phyloP scores from a whole-genome alignment of 2,329 filamentous ascomycete genomes.

The Raffaelea ambrosiae region DNA sequence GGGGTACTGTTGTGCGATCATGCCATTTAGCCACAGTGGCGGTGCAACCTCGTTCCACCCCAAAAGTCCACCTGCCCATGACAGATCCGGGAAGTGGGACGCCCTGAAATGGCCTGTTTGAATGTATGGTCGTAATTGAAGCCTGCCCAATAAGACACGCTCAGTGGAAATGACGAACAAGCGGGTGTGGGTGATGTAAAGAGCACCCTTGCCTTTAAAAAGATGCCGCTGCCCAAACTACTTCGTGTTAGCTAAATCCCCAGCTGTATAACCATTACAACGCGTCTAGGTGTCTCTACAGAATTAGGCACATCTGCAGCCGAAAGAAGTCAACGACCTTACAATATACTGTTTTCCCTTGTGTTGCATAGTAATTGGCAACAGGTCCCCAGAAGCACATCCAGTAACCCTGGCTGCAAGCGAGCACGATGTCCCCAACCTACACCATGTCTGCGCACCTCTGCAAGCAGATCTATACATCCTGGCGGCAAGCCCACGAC shows the following conservation, averaged over 20 bases:
- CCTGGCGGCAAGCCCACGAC: constrained; percentile 52
- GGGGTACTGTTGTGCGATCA: constrained; percentile 4
- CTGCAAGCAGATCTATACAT: constrained; percentile 51
- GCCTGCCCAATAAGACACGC: neutral
- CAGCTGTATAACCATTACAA: no score
- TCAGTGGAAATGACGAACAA: constrained; percentile 6
- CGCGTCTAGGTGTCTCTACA: no score
- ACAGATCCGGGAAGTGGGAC: neutral
- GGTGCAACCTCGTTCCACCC: constrained; percentile 12
- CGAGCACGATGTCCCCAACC: constrained; percentile 42
- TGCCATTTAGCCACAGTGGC: constrained; percentile 13
- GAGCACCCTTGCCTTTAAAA: no score
- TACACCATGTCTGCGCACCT: constrained; percentile 55
- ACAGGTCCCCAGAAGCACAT: neutral
- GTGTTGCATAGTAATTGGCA: no score
- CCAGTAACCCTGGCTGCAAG: no score
- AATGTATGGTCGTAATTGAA: neutral
- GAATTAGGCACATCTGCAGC: no score
- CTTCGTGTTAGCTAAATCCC: no score
- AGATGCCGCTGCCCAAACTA: neutral
- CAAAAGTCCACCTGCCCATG: no score
- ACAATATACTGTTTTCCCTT: no score
- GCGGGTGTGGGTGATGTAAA: constrained; percentile 1
- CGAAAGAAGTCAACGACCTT: no score
- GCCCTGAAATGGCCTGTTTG: constrained; percentile 6